Conservation (phyloP, 1,284 basidiomycete genomes). For the Termitomyces sp. region DNA sequence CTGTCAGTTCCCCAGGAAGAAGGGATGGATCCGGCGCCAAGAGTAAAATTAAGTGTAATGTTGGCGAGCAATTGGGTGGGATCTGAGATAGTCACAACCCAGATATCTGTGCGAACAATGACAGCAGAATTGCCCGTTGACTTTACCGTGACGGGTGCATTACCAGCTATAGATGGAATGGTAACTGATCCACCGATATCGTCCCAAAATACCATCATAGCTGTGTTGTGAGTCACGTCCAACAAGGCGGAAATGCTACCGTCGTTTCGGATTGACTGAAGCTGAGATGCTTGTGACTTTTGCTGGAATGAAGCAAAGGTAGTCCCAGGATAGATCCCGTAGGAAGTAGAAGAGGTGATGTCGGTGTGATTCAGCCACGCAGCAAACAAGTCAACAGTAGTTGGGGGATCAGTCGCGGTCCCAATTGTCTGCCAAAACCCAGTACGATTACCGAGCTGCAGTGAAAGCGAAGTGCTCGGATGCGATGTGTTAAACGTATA, state of each 20-base stretch:
- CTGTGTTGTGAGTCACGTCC: slow-evolving; percentile 32
- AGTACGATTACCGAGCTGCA: slow-evolving; percentile 42
- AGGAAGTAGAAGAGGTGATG: slow-evolving; percentile 35
- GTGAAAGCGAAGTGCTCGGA: slow-evolving; percentile 33
- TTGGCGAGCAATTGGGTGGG: slow-evolving; percentile 37
- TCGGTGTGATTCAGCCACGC: slow-evolving; percentile 50
- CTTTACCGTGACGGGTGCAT: slow-evolving; percentile 31
- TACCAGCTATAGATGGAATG: slow-evolving; percentile 22
- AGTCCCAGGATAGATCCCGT: slow-evolving; percentile 51
- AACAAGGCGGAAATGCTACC: slow-evolving; percentile 35
- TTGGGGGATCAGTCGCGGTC: slow-evolving; percentile 47
- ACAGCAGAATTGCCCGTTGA: slow-evolving; percentile 38
- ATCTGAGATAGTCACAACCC: slow-evolving; percentile 51
- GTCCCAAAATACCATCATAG: slow-evolving; percentile 45
- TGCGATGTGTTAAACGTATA: slow-evolving; percentile 37
- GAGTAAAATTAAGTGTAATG: slow-evolving; percentile 21
- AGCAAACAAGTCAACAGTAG: slow-evolving; percentile 53
- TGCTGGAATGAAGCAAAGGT: slow-evolving; percentile 27
- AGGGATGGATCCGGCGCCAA: slow-evolving; percentile 11
- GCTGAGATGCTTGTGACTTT: slow-evolving; percentile 20
- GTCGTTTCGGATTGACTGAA: slow-evolving; percentile 41
- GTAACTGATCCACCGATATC: slow-evolving; percentile 27
- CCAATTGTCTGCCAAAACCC: slow-evolving; percentile 64
- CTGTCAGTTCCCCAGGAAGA: slow-evolving; percentile 16
- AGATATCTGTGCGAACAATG: slow-evolving; percentile 37